Evolutionary conservation across 176 grass and related monocot genomes (phyloP).

Genomic region (Eremochloa ophiuroides): DNA sequence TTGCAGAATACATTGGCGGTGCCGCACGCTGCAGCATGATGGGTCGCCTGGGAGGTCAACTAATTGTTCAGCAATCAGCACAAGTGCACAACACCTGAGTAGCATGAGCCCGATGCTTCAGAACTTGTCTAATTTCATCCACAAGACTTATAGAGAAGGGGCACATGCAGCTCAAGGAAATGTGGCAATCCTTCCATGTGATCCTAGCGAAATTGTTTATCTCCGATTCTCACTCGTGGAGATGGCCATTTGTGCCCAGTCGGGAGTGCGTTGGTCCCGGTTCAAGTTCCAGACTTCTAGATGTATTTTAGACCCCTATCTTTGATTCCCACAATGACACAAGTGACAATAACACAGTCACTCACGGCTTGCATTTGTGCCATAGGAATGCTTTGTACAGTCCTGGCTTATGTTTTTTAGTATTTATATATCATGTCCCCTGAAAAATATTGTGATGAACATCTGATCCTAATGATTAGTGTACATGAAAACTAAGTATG

Average conservation of each 20-base stretch:
- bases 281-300: background rate
- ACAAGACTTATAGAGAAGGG: background rate
- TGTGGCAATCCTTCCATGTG: background rate
- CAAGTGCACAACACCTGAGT: background rate
- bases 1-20: constrained; percentile 26
- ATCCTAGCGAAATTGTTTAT: background rate
- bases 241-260: background rate
- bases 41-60: background rate
- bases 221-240: background rate
- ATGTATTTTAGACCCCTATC: background rate
- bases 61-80: no score
- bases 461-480: background rate
- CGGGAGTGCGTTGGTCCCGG: background rate
- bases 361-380: background rate
- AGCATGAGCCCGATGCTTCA: background rate
- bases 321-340: background rate
- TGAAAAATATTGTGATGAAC: background rate
- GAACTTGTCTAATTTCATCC: background rate
- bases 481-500: background rate
- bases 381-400: background rate
- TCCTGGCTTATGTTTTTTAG: no score
- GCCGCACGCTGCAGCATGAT: background rate
- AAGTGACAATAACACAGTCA: background rate
- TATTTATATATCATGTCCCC: background rate
- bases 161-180: background rate